Evolutionary conservation across 2,329 filamentous ascomycete species (phyloP).

Genomic region (Aspergillus proliferans): DNA sequence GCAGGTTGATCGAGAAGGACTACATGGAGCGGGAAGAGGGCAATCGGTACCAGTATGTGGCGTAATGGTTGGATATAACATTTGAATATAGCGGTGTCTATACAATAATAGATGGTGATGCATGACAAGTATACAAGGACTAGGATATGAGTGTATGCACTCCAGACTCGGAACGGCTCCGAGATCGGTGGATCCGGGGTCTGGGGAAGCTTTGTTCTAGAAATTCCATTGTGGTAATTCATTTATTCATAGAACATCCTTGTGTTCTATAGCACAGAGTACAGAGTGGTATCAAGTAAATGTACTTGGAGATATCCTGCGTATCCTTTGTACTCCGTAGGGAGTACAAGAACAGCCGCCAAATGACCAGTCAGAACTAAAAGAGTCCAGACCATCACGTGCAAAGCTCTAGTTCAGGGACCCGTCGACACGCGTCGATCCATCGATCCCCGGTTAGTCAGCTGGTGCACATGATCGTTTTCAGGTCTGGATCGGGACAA

Average conservation of each 20-base stretch:
- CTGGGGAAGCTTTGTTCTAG: neutral
- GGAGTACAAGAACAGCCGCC: too few relatives aligned
- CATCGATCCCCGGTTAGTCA: neutral
- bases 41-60: conserved; percentile 64
- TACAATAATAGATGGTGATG: neutral
- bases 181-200: neutral
- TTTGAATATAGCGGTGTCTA: neutral
- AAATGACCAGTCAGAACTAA: neutral
- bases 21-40: conserved; percentile 76
- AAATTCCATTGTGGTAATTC: neutral
- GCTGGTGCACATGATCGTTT: neutral
- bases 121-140: neutral
- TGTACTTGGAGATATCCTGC: too few relatives aligned
- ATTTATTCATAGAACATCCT: too few relatives aligned
- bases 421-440: conserved; percentile 2
- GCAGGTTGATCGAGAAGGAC: conserved; percentile 82
- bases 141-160: neutral
- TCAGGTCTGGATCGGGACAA: conserved; percentile 6
- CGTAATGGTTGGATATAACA: conserved; percentile 36
- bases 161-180: neutral
- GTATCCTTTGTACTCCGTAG: too few relatives aligned
- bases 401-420: neutral
- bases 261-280: too few relatives aligned
- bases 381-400: conserved; percentile 11
- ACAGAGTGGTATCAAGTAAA: too few relatives aligned